These are phyloP conservation scores for Talaromyces liani DNA, from an alignment of 495 filamentous ascomycete genomes.

Conservation along the genomic window DNA sequence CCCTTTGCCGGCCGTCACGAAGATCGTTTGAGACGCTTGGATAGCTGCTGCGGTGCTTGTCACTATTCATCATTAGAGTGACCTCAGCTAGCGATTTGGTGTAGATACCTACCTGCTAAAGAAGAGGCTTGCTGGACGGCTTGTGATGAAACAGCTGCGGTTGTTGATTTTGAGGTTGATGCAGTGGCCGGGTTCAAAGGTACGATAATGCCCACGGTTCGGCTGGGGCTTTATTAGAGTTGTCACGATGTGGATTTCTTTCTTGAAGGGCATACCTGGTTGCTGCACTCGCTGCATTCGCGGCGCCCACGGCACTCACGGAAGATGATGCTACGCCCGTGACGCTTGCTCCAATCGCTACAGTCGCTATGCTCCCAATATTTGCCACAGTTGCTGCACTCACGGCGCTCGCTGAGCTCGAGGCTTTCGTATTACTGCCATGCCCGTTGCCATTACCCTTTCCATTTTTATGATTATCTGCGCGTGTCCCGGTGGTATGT, in stretches of 20 bases:
- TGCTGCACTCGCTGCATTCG: background rate
- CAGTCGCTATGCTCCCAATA: background rate
- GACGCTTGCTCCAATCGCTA: background rate
- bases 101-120: background rate
- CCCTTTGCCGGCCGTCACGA: background rate
- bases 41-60: background rate
- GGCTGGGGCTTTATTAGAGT: background rate
- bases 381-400: background rate
- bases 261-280: background rate
- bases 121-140: background rate
- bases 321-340: background rate
- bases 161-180: background rate
- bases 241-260: background rate
- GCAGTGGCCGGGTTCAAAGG: constrained; percentile 1
- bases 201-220: background rate
- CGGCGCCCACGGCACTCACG: background rate
- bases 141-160: background rate
- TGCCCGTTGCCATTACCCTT: background rate
- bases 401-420: background rate
- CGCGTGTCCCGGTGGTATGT: background rate
- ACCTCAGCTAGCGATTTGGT: background rate
- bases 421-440: background rate
- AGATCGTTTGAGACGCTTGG: background rate
- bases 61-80: background rate
- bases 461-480: background rate